These are phyloP conservation scores for Penicillium sp. DNA, from an alignment of 2,329 filamentous ascomycete species.

Conservation along the genomic window DNA sequence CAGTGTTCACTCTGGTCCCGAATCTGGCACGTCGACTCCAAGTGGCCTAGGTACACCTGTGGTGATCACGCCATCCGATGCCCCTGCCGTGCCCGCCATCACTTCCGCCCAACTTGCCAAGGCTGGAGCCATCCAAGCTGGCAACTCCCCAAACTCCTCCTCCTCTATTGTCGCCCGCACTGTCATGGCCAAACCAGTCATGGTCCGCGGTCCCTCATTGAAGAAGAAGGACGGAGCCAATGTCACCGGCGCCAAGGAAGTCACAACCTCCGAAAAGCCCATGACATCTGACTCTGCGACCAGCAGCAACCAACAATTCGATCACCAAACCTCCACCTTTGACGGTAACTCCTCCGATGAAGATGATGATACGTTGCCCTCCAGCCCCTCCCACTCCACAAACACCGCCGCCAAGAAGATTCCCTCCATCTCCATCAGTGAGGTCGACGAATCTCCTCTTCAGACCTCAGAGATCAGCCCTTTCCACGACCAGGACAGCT, in stretches of 20 bases:
- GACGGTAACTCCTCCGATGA: conserved; percentile 37
- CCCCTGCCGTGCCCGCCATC: conserved; percentile 72
- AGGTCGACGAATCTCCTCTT: not conserved
- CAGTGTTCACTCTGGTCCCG: conserved; percentile 65
- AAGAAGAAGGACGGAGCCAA: conserved; percentile 33
- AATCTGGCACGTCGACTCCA: not conserved
- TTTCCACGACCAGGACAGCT: conserved; percentile 29
- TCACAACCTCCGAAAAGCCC: conserved; percentile 5
- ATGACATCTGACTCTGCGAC: conserved; percentile 14
- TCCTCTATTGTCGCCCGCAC: conserved; percentile 46
- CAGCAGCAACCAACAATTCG: conserved; percentile 16
- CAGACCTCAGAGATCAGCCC: conserved; percentile 17
- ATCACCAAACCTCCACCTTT: conserved; percentile 31
- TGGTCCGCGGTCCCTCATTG: conserved; percentile 40
- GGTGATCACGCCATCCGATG: conserved; percentile 36
- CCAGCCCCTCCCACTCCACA: conserved; percentile 18
- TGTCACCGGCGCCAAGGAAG: conserved; percentile 10
- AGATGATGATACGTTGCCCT: conserved; percentile 20
- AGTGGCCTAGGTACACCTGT: conserved; percentile 51
- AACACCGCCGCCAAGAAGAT: conserved; percentile 19
- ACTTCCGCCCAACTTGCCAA: conserved; percentile 51
- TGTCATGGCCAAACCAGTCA: conserved; percentile 46
- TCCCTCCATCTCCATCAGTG: conserved; percentile 23
- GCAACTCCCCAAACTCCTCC: conserved; percentile 24
- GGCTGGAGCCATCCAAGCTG: conserved; percentile 32